A percentile compares a stretch with the other conserved stretches of the same genome.
Conservation (phyloP, 345 rosid genomes). For the Gossypium turneri region DNA sequence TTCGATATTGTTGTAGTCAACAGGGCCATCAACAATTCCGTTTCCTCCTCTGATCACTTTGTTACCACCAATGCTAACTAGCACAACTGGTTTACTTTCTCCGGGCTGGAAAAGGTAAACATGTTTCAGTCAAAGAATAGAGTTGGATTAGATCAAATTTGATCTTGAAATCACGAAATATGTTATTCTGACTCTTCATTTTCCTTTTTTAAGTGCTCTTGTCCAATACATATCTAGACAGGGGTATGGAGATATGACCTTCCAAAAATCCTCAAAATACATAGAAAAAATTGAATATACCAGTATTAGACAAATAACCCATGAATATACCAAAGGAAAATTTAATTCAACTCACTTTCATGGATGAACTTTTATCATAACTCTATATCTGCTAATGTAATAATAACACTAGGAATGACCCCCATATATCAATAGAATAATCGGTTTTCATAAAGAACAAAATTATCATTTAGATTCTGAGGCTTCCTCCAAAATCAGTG, state of each 20-base stretch:
- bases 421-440: not conserved
- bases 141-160: not conserved
- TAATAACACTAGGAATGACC: not conserved
- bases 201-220: not conserved
- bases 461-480: not conserved
- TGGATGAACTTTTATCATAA: not conserved
- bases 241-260: not conserved
- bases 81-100: slow-evolving; percentile 67
- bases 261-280: not conserved
- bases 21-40: slow-evolving; percentile 62
- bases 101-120: slow-evolving; percentile 66
- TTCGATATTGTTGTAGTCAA: slow-evolving; percentile 37
- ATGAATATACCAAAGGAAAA: slow-evolving; percentile 8
- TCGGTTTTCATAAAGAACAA: not conserved
- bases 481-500: slow-evolving; percentile 2
- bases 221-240: not conserved
- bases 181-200: not conserved
- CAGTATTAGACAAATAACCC: not conserved
- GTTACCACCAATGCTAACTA: slow-evolving; percentile 76
- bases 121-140: slow-evolving; percentile 5
- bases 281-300: not conserved
- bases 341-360: not conserved
- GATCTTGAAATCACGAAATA: not conserved
- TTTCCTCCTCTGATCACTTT: slow-evolving; percentile 85
- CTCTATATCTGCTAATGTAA: not conserved